These are phyloP conservation scores for Candida sakaeoensis DNA, from an alignment of 805 yeast genomes.

Conservation along the genomic window DNA sequence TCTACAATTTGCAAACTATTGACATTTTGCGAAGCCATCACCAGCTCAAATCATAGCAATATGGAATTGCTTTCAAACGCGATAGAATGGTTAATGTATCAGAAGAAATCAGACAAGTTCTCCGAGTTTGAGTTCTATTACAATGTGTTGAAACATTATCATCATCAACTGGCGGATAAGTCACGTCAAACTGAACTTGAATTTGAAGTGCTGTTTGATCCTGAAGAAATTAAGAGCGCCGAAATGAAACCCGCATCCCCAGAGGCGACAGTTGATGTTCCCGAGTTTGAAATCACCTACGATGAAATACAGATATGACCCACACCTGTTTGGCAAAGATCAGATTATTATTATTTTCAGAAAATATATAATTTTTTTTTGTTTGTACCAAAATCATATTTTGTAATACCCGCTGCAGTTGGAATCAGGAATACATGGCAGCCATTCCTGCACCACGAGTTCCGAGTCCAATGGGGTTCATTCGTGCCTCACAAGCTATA, in stretches of 20 bases:
- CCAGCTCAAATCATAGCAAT: constrained; percentile 16
- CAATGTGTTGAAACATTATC: not conserved
- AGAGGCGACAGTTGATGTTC: not conserved
- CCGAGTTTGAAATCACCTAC: constrained; percentile 6
- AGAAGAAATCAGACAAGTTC: constrained; percentile 2
- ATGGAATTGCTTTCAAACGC: constrained; percentile 17
- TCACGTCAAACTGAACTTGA: not conserved
- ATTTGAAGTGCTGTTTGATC: not conserved
- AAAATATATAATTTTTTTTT: not conserved
- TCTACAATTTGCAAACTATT: constrained; percentile 15
- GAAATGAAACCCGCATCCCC: constrained; percentile 7
- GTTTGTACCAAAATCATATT: not conserved
- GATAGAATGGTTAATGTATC: constrained; percentile 19
- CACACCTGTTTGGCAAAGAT: too few species aligned
- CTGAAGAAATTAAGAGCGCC: not conserved
- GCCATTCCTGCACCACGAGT: not conserved
- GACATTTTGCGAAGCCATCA: constrained; percentile 13
- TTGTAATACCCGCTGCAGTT: not conserved
- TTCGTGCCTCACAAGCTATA: constrained; percentile 4
- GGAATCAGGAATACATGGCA: too few species aligned
- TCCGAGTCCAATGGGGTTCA: constrained; percentile 2
- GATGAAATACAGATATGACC: too few species aligned
- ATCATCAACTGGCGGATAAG: not conserved
- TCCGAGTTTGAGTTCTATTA: not conserved
- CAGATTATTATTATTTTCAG: too few species aligned